Percentiles rank a stretch among this genome's conserved stretches.
Evolutionary conservation across 768 basidiomycete genomes (phyloP).

Genomic region (Rhodotorula paludigena): DNA sequence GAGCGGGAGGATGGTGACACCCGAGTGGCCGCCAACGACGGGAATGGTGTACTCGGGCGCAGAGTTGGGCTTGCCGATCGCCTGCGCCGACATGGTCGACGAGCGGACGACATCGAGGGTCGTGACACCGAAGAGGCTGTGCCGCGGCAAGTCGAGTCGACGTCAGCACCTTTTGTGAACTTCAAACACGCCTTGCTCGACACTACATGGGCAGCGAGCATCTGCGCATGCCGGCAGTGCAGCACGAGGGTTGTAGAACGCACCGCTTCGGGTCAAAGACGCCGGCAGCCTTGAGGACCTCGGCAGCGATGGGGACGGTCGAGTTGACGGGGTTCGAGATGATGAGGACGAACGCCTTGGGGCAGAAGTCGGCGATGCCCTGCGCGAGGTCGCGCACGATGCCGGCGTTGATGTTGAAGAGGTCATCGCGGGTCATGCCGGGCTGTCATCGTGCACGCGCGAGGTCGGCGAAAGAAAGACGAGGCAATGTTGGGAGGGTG

Average conservation of each 20-base stretch:
- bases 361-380: constrained; percentile 73
- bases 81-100: constrained; percentile 82
- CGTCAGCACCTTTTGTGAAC: neutral
- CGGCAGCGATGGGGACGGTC: constrained; percentile 92
- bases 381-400: constrained; percentile 90
- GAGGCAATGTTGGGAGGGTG: neutral
- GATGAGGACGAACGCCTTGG: constrained; percentile 88
- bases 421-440: constrained; percentile 62
- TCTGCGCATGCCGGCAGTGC: neutral
- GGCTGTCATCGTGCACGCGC: constrained; percentile 45
- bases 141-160: neutral
- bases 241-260: constrained; percentile 30
- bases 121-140: constrained; percentile 91
- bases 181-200: no score
- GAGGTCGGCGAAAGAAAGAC: neutral
- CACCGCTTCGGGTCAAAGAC: constrained; percentile 89
- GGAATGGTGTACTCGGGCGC: constrained; percentile 60
- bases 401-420: constrained; percentile 99
- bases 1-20: constrained; percentile 87
- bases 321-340: constrained; percentile 99
- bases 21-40: constrained; percentile 91
- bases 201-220: no score
- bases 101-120: constrained; percentile 93
- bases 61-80: constrained; percentile 61
- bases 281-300: constrained; percentile 86